phyloP scores from a whole-genome alignment of 2,329 filamentous ascomycete genomes.

The Pezizomycotina sp. region DNA sequence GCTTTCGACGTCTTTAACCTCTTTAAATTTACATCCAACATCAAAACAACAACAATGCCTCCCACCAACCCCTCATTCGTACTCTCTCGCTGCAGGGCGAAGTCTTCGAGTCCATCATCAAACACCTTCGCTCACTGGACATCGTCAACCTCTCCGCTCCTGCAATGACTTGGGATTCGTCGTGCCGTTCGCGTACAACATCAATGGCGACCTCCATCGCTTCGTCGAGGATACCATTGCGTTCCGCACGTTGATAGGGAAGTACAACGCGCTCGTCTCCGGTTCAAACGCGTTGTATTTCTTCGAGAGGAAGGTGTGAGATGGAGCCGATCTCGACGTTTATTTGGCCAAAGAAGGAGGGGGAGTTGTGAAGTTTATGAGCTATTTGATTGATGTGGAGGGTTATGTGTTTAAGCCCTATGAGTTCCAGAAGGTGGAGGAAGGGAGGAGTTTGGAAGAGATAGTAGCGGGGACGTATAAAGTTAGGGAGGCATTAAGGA shows the following conservation, averaged over 20 bases:
- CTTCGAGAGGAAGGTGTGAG: constrained; percentile 10
- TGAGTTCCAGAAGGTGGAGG: constrained; percentile 4
- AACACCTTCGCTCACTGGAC: no score
- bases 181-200: no score
- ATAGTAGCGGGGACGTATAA: background rate
- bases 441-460: background rate
- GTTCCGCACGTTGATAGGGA: constrained; percentile 14
- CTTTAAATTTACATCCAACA: no score
- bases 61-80: no score
- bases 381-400: constrained; percentile 6
- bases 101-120: no score
- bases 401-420: constrained; percentile 10
- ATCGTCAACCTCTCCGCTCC: no score
- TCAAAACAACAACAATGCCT: no score
- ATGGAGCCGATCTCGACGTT: constrained; percentile 11
- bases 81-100: no score
- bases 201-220: constrained; percentile 14
- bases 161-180: no score
- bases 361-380: constrained; percentile 1
- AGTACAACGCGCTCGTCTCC: constrained; percentile 14
- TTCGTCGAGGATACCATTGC: constrained; percentile 13
- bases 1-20: no score
- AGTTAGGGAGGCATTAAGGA: no score
- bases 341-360: constrained; percentile 6
- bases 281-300: constrained; percentile 17